These are phyloP conservation scores for Blastobotrys illinoisensis DNA, from an alignment of 1,139 yeast genomes.

Conservation along the genomic window DNA sequence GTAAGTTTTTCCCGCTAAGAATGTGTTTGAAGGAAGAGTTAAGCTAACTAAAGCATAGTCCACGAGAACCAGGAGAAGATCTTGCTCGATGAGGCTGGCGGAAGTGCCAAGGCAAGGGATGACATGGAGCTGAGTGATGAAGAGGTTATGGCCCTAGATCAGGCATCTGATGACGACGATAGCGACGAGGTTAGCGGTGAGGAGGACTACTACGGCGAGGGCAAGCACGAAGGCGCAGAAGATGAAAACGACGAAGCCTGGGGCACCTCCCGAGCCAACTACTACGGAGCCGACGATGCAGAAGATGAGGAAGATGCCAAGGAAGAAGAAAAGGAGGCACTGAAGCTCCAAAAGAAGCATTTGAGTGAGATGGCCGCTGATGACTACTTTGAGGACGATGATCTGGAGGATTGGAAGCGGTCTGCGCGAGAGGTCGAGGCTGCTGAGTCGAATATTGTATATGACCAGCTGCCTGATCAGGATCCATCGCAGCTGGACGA, in stretches of 20 bases:
- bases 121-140: constrained; percentile 46
- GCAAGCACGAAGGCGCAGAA: constrained; percentile 43
- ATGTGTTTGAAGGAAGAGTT: neutral
- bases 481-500: constrained; percentile 39
- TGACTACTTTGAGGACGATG: constrained; percentile 80
- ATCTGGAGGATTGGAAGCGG: constrained; percentile 47
- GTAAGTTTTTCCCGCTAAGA: constrained; percentile 2
- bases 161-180: constrained; percentile 25
- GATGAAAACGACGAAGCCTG: constrained; percentile 61
- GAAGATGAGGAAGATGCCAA: constrained; percentile 76
- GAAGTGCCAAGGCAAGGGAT: constrained; percentile 32
- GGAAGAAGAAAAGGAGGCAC: constrained; percentile 81
- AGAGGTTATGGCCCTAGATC: constrained; percentile 42
- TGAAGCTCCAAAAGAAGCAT: constrained; percentile 81
- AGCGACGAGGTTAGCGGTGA: constrained; percentile 27
- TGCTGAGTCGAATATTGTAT: constrained; percentile 28
- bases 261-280: constrained; percentile 71
- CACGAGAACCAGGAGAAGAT: constrained; percentile 61
- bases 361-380: constrained; percentile 72
- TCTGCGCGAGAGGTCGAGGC: constrained; percentile 29
- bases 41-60: constrained; percentile 34
- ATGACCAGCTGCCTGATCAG: constrained; percentile 31
- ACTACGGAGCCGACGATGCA: constrained; percentile 74
- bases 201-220: constrained; percentile 27
- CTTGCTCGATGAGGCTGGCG: constrained; percentile 54